phyloP scores from a whole-genome alignment of 2,329 filamentous ascomycete genomes.

The Hypoxylon sp. region DNA sequence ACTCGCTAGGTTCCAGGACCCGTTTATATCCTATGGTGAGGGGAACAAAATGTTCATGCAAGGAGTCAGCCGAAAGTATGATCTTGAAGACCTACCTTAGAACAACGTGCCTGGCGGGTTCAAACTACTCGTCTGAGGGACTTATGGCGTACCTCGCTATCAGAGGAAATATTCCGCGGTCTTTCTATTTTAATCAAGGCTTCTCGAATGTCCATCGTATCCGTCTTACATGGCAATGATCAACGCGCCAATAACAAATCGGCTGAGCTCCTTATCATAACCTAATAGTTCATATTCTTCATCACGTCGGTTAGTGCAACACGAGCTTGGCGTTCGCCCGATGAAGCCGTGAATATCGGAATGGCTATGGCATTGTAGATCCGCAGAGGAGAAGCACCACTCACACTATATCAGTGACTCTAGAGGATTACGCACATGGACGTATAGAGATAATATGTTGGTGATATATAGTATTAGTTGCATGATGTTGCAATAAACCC shows the following conservation, averaged over 20 bases:
- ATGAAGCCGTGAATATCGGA: background rate
- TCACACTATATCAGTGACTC: background rate
- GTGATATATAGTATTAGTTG: background rate
- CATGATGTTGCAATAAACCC: background rate
- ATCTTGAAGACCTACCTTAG: background rate
- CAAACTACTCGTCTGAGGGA: background rate
- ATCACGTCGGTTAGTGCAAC: background rate
- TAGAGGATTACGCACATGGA: background rate
- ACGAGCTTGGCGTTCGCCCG: background rate
- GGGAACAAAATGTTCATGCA: slow-evolving; percentile 6
- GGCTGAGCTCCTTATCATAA: background rate
- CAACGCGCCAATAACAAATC: background rate
- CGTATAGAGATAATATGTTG: background rate
- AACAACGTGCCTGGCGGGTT: background rate
- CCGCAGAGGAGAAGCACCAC: background rate
- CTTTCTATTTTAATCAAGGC: background rate
- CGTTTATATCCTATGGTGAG: background rate
- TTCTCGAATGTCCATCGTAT: no score
- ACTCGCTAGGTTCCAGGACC: slow-evolving; percentile 3
- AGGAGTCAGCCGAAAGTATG: background rate
- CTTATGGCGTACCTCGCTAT: background rate
- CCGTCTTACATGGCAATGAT: background rate
- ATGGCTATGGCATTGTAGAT: background rate
- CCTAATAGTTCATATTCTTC: background rate
- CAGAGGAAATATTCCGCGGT: background rate